A percentile compares a stretch with the other conserved stretches of the same genome.
These are phyloP conservation scores for Fusarium sterilihyphosum DNA, from an alignment of 2,329 filamentous ascomycete genomes.

Conservation along the genomic window DNA sequence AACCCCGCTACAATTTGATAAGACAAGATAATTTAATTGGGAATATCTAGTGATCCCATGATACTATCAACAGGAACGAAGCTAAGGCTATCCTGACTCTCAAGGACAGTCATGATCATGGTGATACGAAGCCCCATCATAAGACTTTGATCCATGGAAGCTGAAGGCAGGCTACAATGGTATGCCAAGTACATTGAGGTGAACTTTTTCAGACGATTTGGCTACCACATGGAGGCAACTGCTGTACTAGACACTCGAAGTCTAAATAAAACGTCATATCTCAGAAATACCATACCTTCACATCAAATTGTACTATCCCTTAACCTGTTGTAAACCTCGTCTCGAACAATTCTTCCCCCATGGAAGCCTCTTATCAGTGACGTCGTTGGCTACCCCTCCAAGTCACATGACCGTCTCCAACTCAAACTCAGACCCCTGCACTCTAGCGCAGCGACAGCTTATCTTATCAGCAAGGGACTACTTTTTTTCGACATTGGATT, in stretches of 20 bases:
- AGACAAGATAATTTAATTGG: neutral
- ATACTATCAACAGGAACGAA: neutral
- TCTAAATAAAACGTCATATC: neutral
- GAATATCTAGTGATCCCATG: neutral
- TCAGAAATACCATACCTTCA: neutral
- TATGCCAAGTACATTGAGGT: neutral
- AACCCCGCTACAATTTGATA: constrained; percentile 36
- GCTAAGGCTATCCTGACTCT: neutral
- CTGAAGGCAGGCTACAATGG: neutral
- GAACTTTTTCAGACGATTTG: no score
- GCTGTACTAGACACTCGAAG: no score
- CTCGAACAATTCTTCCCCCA: neutral
- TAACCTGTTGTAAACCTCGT: neutral
- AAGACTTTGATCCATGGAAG: neutral
- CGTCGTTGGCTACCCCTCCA: constrained; percentile 28
- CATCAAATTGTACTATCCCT: neutral
- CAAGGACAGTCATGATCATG: neutral
- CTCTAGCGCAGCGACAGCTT: constrained; percentile 6
- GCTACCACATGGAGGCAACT: no score
- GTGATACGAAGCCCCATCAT: neutral
- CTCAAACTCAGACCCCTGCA: neutral
- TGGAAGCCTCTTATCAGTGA: constrained; percentile 15
- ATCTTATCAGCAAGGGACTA: constrained; percentile 40
- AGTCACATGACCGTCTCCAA: constrained; percentile 31
- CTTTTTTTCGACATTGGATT: constrained; percentile 37